Conservation (phyloP, 768 basidiomycete species). For the Naganishia vaughanmartiniae region DNA sequence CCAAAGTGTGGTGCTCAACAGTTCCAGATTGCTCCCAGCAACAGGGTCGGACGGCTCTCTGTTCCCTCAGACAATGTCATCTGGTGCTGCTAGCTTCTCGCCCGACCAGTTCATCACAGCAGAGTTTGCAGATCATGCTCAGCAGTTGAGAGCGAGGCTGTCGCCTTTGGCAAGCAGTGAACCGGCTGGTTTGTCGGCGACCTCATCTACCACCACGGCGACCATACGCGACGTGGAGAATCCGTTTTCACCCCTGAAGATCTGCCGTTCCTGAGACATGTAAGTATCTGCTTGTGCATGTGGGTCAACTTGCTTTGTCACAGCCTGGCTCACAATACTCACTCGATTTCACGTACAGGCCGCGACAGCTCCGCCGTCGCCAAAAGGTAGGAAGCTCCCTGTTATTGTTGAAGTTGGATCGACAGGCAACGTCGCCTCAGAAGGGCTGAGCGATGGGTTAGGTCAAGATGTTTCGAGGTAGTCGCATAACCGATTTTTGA, state of each 20-base stretch:
- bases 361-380: conserved; percentile 2
- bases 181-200: neutral
- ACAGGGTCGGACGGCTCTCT: no score
- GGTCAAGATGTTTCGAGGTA: neutral
- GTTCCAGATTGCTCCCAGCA: no score
- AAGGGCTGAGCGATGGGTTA: neutral
- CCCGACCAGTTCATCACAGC: neutral
- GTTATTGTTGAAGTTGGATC: neutral
- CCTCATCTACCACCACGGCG: neutral
- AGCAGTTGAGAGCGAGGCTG: conserved; percentile 1
- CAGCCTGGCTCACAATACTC: neutral
- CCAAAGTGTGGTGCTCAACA: no score
- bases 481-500: neutral
- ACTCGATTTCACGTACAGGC: neutral
- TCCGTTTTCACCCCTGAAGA: neutral
- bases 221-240: neutral
- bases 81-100: neutral
- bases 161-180: conserved; percentile 8
- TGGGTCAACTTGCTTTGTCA: neutral
- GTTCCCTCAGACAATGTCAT: neutral
- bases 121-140: conserved; percentile 12
- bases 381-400: neutral
- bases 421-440: neutral
- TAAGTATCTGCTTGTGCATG: neutral
- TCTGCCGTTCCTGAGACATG: conserved; percentile 6